Conservation (phyloP, 176 grass and related monocot species). For the Oryza coarctata region DNA sequence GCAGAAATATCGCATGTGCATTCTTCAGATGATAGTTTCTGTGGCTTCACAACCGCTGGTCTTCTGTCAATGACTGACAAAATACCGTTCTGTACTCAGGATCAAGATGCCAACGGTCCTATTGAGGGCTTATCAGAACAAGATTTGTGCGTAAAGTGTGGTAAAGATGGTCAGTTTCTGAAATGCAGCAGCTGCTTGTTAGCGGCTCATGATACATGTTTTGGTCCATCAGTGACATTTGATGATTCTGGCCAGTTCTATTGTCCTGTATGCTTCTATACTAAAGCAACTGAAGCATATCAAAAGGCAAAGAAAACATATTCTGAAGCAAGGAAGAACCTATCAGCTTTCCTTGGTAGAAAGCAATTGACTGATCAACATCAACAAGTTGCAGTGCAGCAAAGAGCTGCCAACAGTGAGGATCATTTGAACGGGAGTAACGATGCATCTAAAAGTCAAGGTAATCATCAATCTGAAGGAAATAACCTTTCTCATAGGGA, state of each 20-base stretch:
- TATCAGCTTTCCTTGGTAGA: slow-evolving; percentile 32
- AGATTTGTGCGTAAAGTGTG: slow-evolving; percentile 56
- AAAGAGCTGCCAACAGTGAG: not conserved
- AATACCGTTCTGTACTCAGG: not conserved
- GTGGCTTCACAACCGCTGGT: slow-evolving; percentile 20
- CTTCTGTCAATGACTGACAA: slow-evolving; percentile 17
- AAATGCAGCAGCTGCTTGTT: slow-evolving; percentile 48
- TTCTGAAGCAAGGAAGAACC: slow-evolving; percentile 35
- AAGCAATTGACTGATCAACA: not conserved
- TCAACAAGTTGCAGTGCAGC: slow-evolving; percentile 12
- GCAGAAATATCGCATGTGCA: slow-evolving; percentile 23
- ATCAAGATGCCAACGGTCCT: slow-evolving; percentile 23
- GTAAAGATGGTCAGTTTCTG: slow-evolving; percentile 45
- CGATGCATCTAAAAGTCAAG: not conserved
- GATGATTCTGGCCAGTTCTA: slow-evolving; percentile 33
- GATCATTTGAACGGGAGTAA: slow-evolving; percentile 35
- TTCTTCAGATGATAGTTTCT: slow-evolving; percentile 24
- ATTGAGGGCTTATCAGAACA: slow-evolving; percentile 26
- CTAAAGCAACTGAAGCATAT: slow-evolving; percentile 42
- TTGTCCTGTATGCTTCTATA: slow-evolving; percentile 51
- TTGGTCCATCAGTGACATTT: slow-evolving; percentile 27
- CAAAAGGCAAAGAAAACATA: slow-evolving; percentile 37
- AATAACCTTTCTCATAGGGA: slow-evolving; percentile 12
- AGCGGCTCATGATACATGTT: slow-evolving; percentile 37
- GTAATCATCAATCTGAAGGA: slow-evolving; percentile 8